Conservation (phyloP, 345 rosid species). For the Hypericum androsaemum region DNA sequence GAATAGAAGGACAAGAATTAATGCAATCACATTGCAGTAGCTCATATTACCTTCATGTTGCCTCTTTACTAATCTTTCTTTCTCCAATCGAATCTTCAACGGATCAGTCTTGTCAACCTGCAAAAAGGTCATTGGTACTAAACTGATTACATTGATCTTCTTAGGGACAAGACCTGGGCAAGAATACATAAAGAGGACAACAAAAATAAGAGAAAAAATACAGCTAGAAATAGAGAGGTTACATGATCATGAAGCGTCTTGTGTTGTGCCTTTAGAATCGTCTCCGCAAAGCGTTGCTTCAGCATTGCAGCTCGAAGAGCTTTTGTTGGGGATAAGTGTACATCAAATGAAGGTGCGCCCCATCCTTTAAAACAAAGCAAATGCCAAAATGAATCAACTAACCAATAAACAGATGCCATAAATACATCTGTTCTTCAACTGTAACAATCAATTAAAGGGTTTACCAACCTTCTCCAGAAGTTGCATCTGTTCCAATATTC, state of each 20-base stretch:
- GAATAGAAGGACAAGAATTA: neutral
- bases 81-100: conserved; percentile 46
- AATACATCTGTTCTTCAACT: no score
- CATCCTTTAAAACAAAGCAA: conserved; percentile 24
- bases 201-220: neutral
- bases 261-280: conserved; percentile 60
- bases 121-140: conserved; percentile 1
- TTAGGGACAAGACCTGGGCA: neutral
- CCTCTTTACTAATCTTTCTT: conserved; percentile 52
- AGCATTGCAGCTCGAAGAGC: conserved; percentile 78
- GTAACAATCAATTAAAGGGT: neutral
- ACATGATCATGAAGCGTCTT: conserved; percentile 55
- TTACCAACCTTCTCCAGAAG: conserved; percentile 42
- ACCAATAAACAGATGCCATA: neutral
- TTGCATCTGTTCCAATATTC: conserved; percentile 26
- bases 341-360: conserved; percentile 26
- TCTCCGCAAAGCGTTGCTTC: conserved; percentile 63
- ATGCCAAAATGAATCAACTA: conserved; percentile 8
- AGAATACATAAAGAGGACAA: neutral
- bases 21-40: neutral
- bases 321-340: conserved; percentile 56
- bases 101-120: conserved; percentile 65
- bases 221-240: conserved; percentile 6
- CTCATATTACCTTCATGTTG: conserved; percentile 59
- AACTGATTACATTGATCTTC: neutral